Evolutionary conservation across 495 filamentous ascomycete species (phyloP).

Genomic region (Wilcoxina mikolae): DNA sequence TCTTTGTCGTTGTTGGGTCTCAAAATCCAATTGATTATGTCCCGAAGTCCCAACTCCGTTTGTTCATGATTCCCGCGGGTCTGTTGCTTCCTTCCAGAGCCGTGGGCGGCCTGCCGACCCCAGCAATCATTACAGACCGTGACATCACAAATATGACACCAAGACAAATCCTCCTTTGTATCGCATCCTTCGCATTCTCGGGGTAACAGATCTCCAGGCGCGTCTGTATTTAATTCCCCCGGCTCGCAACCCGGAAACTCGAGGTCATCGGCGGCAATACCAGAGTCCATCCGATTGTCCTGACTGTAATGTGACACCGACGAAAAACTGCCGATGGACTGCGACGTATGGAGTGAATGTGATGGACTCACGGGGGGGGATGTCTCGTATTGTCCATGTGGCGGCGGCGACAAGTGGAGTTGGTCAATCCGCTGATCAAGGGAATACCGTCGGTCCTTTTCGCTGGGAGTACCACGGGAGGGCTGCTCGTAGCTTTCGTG

Average conservation of each 20-base stretch:
- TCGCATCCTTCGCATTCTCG: not conserved
- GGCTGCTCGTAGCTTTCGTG: too few relatives aligned
- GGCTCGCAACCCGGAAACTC: not conserved
- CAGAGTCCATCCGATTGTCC: too few relatives aligned
- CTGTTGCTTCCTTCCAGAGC: not conserved
- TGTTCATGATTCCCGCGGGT: not conserved
- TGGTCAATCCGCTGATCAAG: too few relatives aligned
- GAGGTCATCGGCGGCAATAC: not conserved
- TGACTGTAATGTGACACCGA: too few relatives aligned
- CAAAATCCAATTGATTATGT: slow-evolving; percentile 14
- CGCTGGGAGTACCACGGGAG: too few relatives aligned
- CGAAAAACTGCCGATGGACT: too few relatives aligned
- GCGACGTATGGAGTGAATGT: too few relatives aligned
- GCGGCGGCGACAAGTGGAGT: too few relatives aligned
- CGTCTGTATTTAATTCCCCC: not conserved
- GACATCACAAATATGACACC: not conserved
- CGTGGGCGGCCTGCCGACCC: not conserved
- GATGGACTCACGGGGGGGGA: too few relatives aligned
- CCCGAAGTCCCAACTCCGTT: not conserved
- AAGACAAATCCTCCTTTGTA: not conserved
- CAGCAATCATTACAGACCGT: not conserved
- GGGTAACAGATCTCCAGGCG: not conserved
- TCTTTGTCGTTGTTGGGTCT: slow-evolving; percentile 11
- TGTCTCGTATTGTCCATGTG: too few relatives aligned
- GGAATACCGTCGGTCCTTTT: too few relatives aligned